Conservation (phyloP, 2,329 filamentous ascomycete species). For the Orbilia blumenaviensis region DNA sequence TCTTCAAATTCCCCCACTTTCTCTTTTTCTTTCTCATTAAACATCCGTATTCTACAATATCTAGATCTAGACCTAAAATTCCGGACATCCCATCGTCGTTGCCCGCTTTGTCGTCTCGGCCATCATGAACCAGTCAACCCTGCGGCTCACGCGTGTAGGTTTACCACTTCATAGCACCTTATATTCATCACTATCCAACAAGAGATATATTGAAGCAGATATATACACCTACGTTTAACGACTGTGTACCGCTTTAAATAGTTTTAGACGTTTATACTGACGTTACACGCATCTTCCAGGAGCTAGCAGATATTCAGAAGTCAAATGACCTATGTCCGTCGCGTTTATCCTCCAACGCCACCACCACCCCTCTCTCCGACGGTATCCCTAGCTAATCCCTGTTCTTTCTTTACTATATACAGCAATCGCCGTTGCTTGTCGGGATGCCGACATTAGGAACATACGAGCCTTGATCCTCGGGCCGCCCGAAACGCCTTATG, state of each 20-base stretch:
- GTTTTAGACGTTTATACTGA: no score
- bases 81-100: no score
- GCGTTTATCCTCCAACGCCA: neutral
- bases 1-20: neutral
- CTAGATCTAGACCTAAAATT: no score
- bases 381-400: neutral
- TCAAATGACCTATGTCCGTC: constrained; percentile 81
- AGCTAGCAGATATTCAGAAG: constrained; percentile 85
- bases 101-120: no score
- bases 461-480: constrained; percentile 89
- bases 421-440: constrained; percentile 87
- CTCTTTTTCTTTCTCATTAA: no score
- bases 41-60: no score
- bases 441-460: constrained; percentile 86
- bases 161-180: no score
- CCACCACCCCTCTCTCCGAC: no score
- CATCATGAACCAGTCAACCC: constrained; percentile 85
- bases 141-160: constrained; percentile 83
- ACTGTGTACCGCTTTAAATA: no score
- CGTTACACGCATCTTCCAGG: constrained; percentile 66
- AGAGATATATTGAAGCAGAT: no score
- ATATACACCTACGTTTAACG: no score
- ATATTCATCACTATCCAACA: no score
- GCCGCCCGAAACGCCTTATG: constrained; percentile 92
- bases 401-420: constrained; percentile 18